Percentiles rank a stretch among this genome's conserved stretches.
These are phyloP conservation scores for Scutellaria minor DNA, from an alignment of 257 asterid genomes.

Conservation along the genomic window DNA sequence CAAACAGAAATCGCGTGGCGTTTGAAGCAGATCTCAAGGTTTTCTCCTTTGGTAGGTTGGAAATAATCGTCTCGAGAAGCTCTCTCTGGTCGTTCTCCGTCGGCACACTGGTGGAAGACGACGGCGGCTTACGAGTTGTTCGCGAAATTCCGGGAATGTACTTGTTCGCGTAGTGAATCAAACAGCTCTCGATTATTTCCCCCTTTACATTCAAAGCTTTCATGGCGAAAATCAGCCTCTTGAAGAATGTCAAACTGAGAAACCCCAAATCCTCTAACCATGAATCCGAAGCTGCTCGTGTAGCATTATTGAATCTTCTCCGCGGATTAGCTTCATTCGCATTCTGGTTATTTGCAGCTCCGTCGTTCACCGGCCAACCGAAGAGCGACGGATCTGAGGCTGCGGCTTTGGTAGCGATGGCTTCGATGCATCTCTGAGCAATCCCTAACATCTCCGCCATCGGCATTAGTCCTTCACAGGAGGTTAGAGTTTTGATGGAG, in stretches of 20 bases:
- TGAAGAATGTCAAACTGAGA: slow-evolving; percentile 62
- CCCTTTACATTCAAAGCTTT: slow-evolving; percentile 61
- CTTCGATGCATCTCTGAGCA: slow-evolving; percentile 73
- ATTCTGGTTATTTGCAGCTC: slow-evolving; percentile 27
- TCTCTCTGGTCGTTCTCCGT: slow-evolving; percentile 86
- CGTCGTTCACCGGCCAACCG: slow-evolving; percentile 94
- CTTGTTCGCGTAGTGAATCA: slow-evolving; percentile 75
- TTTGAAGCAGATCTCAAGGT: slow-evolving; percentile 48
- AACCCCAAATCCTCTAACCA: slow-evolving; percentile 84
- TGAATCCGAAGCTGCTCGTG: slow-evolving; percentile 42
- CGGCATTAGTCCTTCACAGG: slow-evolving; percentile 63
- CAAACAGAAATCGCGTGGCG: slow-evolving; percentile 65
- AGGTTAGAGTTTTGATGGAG: slow-evolving; percentile 56
- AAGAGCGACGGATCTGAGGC: slow-evolving; percentile 78
- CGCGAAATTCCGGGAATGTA: slow-evolving; percentile 85
- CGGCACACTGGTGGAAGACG: slow-evolving; percentile 51
- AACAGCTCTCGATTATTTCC: slow-evolving; percentile 81
- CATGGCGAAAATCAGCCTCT: slow-evolving; percentile 69
- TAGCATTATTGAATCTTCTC: slow-evolving; percentile 34
- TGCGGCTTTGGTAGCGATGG: slow-evolving; percentile 67
- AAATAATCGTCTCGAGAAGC: slow-evolving; percentile 69
- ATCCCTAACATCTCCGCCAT: slow-evolving; percentile 71
- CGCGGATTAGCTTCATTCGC: slow-evolving; percentile 38
- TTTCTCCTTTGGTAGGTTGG: slow-evolving; percentile 66
- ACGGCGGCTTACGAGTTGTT: slow-evolving; percentile 58